Evolutionary conservation across 73 alveolate genomes (phyloP).

Genomic region (Blepharisma japonicum): DNA sequence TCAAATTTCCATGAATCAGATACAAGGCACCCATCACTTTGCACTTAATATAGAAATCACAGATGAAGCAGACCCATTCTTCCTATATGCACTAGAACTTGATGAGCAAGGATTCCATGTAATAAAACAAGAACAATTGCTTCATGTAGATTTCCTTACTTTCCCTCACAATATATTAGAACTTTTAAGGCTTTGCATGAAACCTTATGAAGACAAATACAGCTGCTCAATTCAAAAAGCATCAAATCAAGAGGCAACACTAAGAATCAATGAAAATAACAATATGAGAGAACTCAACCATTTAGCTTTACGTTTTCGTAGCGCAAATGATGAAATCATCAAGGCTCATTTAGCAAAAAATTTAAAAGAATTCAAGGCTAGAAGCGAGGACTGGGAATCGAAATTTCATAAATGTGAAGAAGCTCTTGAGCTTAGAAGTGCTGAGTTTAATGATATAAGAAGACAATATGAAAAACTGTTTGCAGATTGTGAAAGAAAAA

Average conservation of each 20-base stretch:
- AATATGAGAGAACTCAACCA: slow-evolving; percentile 33
- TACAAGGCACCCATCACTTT: slow-evolving; percentile 31
- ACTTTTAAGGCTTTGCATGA: slow-evolving; percentile 12
- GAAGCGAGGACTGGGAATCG: slow-evolving; percentile 11
- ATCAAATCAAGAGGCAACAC: slow-evolving; percentile 31
- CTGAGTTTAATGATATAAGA: not conserved
- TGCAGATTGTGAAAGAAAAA: slow-evolving; percentile 17
- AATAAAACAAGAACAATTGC: slow-evolving; percentile 39
- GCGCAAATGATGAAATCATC: slow-evolving; percentile 55
- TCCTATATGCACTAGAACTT: slow-evolving; percentile 48
- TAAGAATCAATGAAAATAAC: slow-evolving; percentile 39
- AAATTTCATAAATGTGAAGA: not conserved
- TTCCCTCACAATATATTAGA: slow-evolving; percentile 28
- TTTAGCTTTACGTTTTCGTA: slow-evolving; percentile 23
- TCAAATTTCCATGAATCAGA: not conserved
- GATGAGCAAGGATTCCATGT: slow-evolving; percentile 52
- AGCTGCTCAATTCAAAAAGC: slow-evolving; percentile 21
- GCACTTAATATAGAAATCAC: slow-evolving; percentile 43
- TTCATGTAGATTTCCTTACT: slow-evolving; percentile 41
- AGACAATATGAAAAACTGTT: slow-evolving; percentile 10
- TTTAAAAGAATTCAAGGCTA: slow-evolving; percentile 35
- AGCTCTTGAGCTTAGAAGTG: not conserved
- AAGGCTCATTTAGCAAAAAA: slow-evolving; percentile 47
- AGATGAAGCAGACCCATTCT: slow-evolving; percentile 60
- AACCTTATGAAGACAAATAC: slow-evolving; percentile 9